Evolutionary conservation across 2,329 filamentous ascomycete species (phyloP).

Genomic region (Tetracladium maxilliforme): DNA sequence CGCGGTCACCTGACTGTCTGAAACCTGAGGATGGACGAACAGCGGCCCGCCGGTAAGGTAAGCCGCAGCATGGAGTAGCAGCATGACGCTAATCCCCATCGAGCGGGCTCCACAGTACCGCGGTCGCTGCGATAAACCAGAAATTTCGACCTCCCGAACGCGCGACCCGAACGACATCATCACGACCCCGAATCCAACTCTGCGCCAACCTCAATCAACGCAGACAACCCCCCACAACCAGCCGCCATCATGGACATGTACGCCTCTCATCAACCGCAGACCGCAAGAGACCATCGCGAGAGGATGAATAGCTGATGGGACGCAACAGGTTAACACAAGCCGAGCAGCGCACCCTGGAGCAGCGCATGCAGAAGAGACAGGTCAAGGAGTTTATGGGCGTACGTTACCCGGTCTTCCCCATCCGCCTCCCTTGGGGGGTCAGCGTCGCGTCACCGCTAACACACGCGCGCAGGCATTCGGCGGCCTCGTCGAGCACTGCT

Average conservation of each 20-base stretch:
- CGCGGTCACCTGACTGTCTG: no score
- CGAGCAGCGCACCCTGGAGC: slow-evolving; percentile 87
- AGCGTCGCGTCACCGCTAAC: slow-evolving; percentile 4
- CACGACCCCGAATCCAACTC: slow-evolving; percentile 1
- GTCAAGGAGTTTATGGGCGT: slow-evolving; percentile 99
- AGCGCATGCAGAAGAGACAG: slow-evolving; percentile 93
- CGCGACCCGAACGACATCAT: no score
- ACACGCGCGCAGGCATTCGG: slow-evolving; percentile 32
- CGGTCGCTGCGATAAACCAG: no score
- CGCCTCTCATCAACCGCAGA: no score
- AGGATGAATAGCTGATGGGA: slow-evolving; percentile 2
- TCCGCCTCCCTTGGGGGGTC: neutral
- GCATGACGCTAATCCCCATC: no score
- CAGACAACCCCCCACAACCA: slow-evolving; percentile 1
- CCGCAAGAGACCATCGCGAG: slow-evolving; percentile 4
- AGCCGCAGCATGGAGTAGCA: no score
- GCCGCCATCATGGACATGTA: slow-evolving; percentile 1
- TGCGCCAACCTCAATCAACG: neutral
- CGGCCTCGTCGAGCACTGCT: slow-evolving; percentile 75
- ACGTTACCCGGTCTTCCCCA: slow-evolving; percentile 23
- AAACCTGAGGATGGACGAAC: no score
- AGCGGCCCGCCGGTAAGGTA: no score
- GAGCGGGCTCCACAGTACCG: no score
- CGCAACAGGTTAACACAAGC: slow-evolving; percentile 49
- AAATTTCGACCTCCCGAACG: no score